These are phyloP conservation scores for Teratosphaeria gauchensis DNA, from an alignment of 2,329 filamentous ascomycete species.

Conservation along the genomic window DNA sequence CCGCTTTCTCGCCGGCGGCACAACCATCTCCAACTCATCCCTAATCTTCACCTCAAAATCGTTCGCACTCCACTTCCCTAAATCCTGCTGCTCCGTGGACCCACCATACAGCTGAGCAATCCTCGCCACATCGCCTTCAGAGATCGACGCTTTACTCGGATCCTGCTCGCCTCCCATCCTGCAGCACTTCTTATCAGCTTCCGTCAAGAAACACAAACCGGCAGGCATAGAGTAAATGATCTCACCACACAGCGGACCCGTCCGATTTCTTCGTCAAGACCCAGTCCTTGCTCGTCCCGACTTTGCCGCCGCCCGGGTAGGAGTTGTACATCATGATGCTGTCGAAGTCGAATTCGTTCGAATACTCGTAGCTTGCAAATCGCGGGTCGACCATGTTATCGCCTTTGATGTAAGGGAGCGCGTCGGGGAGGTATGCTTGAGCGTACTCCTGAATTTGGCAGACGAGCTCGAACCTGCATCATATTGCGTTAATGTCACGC, in stretches of 20 bases:
- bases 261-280: neutral
- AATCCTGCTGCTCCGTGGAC: neutral
- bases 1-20: neutral
- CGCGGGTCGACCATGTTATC: neutral
- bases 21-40: neutral
- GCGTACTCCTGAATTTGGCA: neutral
- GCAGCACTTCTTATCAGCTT: neutral
- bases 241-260: neutral
- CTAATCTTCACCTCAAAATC: neutral
- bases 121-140: slow-evolving; percentile 1
- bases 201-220: neutral
- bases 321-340: slow-evolving; percentile 2
- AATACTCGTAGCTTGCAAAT: neutral
- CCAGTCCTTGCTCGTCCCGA: neutral
- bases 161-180: neutral
- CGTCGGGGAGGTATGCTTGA: neutral
- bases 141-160: neutral
- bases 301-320: neutral
- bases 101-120: slow-evolving; percentile 1
- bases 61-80: neutral
- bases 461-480: neutral
- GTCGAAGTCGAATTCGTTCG: neutral
- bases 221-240: no score
- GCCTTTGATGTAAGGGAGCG: neutral
- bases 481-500: no score